Evolutionary conservation across 352 stramenopile genomes (phyloP).

Genomic region (Pythium brachiatum): DNA sequence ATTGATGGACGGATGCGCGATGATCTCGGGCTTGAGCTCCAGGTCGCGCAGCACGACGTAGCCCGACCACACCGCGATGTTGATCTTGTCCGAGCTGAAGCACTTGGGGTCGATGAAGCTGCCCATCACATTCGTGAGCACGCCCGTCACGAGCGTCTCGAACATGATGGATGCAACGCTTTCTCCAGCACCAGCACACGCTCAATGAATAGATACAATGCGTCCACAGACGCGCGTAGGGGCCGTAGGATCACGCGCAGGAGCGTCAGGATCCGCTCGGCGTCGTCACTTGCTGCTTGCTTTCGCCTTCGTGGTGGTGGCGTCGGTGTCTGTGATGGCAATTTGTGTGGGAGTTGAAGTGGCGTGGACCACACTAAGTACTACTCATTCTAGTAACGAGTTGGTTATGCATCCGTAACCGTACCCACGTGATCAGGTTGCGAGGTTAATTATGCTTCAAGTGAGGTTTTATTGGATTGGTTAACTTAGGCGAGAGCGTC

Average conservation of each 20-base stretch:
- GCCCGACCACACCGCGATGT: conserved; percentile 83
- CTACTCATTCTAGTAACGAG: not conserved
- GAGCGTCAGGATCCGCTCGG: not conserved
- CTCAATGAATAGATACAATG: not conserved
- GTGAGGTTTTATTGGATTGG: conserved; percentile 22
- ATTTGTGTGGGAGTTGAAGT: conserved; percentile 5
- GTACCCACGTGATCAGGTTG: not conserved
- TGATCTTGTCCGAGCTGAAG: conserved; percentile 89
- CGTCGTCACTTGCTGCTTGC: not conserved
- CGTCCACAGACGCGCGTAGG: not conserved
- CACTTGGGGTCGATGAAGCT: conserved; percentile 86
- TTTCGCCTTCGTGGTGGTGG: conserved; percentile 3
- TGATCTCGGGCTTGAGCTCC: conserved; percentile 75
- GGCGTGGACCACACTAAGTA: conserved; percentile 25
- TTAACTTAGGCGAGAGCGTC: conserved; percentile 16
- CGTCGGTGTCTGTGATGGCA: not conserved
- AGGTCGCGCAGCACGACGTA: conserved; percentile 83
- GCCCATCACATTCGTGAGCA: conserved; percentile 82
- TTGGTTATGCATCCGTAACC: not conserved
- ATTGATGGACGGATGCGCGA: conserved; percentile 58
- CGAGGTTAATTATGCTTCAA: conserved; percentile 25
- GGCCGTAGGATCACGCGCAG: not conserved
- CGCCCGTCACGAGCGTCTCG: conserved; percentile 81
- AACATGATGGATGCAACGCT: conserved; percentile 49
- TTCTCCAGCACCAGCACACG: not conserved